phyloP scores from a whole-genome alignment of 371 early-diverging fungal species.

The Actinomortierella ambigua region DNA sequence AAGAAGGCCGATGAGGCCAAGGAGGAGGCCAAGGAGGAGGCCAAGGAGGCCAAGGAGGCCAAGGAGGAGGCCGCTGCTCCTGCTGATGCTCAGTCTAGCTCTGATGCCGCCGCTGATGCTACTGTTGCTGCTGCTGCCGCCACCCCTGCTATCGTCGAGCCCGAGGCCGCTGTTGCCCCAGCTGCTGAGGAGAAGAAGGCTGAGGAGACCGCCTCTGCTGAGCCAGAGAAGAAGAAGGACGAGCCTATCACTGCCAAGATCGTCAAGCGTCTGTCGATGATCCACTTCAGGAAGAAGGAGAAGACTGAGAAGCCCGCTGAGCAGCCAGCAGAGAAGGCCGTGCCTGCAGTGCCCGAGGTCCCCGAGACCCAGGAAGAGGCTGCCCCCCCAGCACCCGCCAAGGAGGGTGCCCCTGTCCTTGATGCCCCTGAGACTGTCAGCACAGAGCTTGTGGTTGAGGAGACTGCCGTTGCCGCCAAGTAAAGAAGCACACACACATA shows the following conservation, averaged over 20 bases:
- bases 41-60: background rate
- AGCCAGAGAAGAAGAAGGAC: background rate
- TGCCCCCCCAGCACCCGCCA: conserved; percentile 18
- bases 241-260: background rate
- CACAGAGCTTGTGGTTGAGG: conserved; percentile 32
- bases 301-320: conserved; percentile 28
- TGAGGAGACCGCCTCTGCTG: too few species aligned
- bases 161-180: conserved; percentile 8
- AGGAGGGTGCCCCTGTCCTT: conserved; percentile 33
- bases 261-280: conserved; percentile 27
- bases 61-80: background rate
- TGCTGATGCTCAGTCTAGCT: background rate
- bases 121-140: background rate
- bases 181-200: conserved; percentile 3
- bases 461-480: conserved; percentile 32
- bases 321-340: conserved; percentile 4
- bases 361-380: conserved; percentile 15
- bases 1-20: conserved; percentile 3
- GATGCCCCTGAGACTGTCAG: conserved; percentile 17
- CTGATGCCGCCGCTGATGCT: conserved; percentile 9
- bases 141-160: conserved; percentile 7
- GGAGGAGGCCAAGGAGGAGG: conserved; percentile 3
- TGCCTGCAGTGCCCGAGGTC: conserved; percentile 12
- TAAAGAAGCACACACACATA: too few species aligned
- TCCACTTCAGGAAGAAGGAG: conserved; percentile 41